A percentile compares a stretch with the other conserved stretches of the same genome.
These are phyloP conservation scores for Geotrichum bryndzae DNA, from an alignment of 1,139 yeast genomes.

Conservation along the genomic window DNA sequence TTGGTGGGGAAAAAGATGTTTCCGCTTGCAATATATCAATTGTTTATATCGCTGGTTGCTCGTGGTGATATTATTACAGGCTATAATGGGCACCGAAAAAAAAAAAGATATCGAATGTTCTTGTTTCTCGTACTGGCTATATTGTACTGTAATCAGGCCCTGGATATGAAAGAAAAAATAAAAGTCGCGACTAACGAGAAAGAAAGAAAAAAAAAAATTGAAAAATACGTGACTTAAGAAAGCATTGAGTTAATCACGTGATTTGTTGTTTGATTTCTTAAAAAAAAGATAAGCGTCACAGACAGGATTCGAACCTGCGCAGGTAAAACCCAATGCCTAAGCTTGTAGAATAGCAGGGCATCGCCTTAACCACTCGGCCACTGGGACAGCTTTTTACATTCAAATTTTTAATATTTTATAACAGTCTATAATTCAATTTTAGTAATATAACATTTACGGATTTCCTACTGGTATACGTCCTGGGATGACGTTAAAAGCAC, in stretches of 20 bases:
- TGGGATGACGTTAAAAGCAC: no score
- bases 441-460: no score
- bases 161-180: neutral
- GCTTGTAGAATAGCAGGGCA: conserved; percentile 54
- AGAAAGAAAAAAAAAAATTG: no score
- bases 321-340: conserved; percentile 76
- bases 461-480: no score
- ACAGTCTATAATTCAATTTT: no score
- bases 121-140: no score
- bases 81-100: no score
- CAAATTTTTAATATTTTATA: no score
- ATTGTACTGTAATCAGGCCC: no score
- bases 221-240: neutral
- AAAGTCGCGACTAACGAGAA: neutral
- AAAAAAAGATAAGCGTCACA: conserved; percentile 54
- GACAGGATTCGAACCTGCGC: conserved; percentile 91
- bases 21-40: neutral
- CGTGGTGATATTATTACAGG: neutral
- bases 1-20: no score
- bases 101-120: no score
- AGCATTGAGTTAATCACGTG: neutral
- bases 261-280: no score
- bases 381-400: conserved; percentile 41
- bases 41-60: neutral
- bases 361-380: conserved; percentile 89